phyloP scores from a whole-genome alignment of 208 protist species.

The Trypanosoma theileri region DNA sequence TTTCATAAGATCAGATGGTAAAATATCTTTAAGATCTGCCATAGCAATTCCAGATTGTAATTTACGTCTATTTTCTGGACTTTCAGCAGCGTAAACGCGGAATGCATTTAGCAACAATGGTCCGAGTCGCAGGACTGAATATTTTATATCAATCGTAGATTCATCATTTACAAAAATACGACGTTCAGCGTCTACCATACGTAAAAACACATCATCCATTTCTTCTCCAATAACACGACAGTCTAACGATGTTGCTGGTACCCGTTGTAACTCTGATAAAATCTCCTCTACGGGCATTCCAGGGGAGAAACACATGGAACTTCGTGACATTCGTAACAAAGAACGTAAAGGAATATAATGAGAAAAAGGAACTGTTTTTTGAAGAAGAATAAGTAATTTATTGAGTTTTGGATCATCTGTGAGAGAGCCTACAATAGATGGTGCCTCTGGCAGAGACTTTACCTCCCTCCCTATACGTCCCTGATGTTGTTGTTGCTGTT shows the following conservation, averaged over 20 bases:
- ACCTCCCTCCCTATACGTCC: neutral
- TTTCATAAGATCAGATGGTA: slow-evolving; percentile 36
- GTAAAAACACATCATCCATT: slow-evolving; percentile 30
- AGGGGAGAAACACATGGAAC: slow-evolving; percentile 17
- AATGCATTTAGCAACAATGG: slow-evolving; percentile 20
- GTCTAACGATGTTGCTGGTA: slow-evolving; percentile 25
- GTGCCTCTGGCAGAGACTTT: slow-evolving; percentile 9
- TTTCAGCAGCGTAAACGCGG: slow-evolving; percentile 11
- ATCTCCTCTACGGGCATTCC: slow-evolving; percentile 14
- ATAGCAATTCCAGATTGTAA: slow-evolving; percentile 34
- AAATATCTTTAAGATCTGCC: slow-evolving; percentile 37
- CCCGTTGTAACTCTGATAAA: slow-evolving; percentile 23
- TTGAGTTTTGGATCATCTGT: slow-evolving; percentile 20
- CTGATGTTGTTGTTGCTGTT: no score
- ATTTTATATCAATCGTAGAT: neutral
- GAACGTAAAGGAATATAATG: slow-evolving; percentile 28
- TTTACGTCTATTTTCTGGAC: slow-evolving; percentile 6
- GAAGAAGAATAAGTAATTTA: slow-evolving; percentile 24
- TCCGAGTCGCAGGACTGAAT: slow-evolving; percentile 24
- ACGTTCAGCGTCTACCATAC: slow-evolving; percentile 34
- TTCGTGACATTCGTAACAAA: slow-evolving; percentile 6
- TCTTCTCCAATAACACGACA: slow-evolving; percentile 32
- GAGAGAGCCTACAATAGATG: neutral
- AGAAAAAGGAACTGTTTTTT: slow-evolving; percentile 23
- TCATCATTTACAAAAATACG: slow-evolving; percentile 18